A percentile compares a stretch with the other conserved stretches of the same genome.
Conservation (phyloP, 1,139 yeast genomes). For the Zygosaccharomyces pseudobailii region DNA sequence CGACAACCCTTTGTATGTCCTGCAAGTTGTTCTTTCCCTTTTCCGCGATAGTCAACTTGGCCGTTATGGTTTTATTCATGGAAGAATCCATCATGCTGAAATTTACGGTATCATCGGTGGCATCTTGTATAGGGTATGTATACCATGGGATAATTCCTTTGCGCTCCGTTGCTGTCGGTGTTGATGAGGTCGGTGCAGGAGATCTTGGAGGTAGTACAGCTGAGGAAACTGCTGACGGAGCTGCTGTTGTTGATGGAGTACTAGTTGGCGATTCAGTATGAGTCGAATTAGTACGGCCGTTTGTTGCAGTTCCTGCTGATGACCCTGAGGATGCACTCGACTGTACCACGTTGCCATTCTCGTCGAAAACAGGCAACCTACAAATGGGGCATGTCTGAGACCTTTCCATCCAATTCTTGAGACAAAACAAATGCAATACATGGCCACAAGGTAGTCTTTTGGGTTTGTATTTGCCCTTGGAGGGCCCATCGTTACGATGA, state of each 20-base stretch:
- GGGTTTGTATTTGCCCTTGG: slow-evolving; percentile 40
- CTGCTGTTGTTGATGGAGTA: not conserved
- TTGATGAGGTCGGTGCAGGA: not conserved
- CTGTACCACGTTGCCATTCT: slow-evolving; percentile 22
- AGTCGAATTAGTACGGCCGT: slow-evolving; percentile 5
- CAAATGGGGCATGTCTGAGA: slow-evolving; percentile 92
- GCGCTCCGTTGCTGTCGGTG: slow-evolving; percentile 3
- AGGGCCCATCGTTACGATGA: slow-evolving; percentile 6
- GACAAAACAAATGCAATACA: slow-evolving; percentile 82
- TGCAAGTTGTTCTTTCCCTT: not conserved
- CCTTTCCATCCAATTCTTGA: slow-evolving; percentile 89
- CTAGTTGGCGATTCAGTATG: slow-evolving; percentile 2
- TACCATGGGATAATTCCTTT: slow-evolving; percentile 13
- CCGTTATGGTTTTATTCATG: slow-evolving; percentile 5
- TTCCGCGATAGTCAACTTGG: slow-evolving; percentile 6
- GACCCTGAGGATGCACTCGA: slow-evolving; percentile 2
- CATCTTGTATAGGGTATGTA: slow-evolving; percentile 16
- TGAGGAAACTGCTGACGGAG: slow-evolving; percentile 6
- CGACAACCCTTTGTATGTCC: slow-evolving; percentile 8
- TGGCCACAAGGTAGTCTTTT: slow-evolving; percentile 81
- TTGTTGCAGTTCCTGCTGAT: slow-evolving; percentile 3
- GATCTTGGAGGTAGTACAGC: not conserved
- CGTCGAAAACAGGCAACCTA: slow-evolving; percentile 60
- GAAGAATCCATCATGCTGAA: slow-evolving; percentile 10
- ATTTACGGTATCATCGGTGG: slow-evolving; percentile 6